Evolutionary conservation across 768 basidiomycete genomes (phyloP).

Genomic region (Chalciporus sphaerocephalus): DNA sequence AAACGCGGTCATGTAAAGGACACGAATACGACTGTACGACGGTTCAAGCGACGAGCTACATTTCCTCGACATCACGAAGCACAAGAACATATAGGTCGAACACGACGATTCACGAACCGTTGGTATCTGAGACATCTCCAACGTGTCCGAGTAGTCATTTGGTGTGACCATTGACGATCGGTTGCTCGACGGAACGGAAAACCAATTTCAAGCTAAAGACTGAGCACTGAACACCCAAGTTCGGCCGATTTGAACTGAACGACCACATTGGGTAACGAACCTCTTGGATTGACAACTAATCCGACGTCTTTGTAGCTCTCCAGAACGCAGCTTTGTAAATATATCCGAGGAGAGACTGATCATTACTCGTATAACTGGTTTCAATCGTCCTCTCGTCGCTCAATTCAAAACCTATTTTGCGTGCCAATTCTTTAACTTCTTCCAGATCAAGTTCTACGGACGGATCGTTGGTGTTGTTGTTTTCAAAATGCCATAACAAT

Average conservation of each 20-base stretch:
- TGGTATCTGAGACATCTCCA: no score
- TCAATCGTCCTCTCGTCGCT: slow-evolving; percentile 75
- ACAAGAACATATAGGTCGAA: no score
- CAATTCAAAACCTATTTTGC: slow-evolving; percentile 75
- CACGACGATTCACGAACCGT: no score
- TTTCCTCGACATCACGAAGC: no score
- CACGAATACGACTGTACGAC: no score
- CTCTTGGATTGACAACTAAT: neutral
- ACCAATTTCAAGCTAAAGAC: no score
- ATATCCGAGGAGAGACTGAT: slow-evolving; percentile 77
- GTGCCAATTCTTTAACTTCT: slow-evolving; percentile 75
- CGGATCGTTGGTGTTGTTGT: slow-evolving; percentile 72
- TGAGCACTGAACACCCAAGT: no score
- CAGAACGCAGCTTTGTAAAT: slow-evolving; percentile 83
- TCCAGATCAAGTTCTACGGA: slow-evolving; percentile 88
- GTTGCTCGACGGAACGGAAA: neutral
- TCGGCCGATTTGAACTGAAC: no score
- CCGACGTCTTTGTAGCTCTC: slow-evolving; percentile 53
- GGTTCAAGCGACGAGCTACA: no score
- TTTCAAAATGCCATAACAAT: slow-evolving; percentile 96
- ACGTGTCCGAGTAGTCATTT: no score
- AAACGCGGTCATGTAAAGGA: no score
- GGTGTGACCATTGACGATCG: no score
- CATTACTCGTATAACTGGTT: slow-evolving; percentile 84
- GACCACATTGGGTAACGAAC: neutral